These are phyloP conservation scores for Musa beccarii DNA, from an alignment of 176 grass and related monocot species.

Conservation along the genomic window DNA sequence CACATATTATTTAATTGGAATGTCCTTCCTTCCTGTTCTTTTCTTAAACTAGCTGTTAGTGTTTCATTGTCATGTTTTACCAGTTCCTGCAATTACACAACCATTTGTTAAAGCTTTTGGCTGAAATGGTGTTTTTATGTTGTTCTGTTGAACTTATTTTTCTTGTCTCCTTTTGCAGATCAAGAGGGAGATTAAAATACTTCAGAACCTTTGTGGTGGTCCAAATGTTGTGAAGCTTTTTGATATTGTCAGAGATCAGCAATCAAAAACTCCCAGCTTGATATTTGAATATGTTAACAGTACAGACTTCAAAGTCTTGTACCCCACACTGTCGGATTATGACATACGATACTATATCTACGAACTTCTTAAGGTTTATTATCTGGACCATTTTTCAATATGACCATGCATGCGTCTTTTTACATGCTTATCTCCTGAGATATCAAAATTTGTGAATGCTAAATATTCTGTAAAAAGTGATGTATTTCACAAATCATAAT, in stretches of 20 bases:
- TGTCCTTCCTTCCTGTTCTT: too few relatives aligned
- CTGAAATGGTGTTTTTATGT: too few relatives aligned
- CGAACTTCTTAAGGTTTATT: constrained; percentile 60
- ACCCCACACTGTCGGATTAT: constrained; percentile 75
- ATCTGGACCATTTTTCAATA: neutral
- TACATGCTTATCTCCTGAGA: too few relatives aligned
- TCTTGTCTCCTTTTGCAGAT: constrained; percentile 40
- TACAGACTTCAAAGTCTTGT: constrained; percentile 69
- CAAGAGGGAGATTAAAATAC: constrained; percentile 75
- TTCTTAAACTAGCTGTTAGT: too few relatives aligned
- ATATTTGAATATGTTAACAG: constrained; percentile 73
- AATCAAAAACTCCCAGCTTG: constrained; percentile 73
- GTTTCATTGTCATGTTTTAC: too few relatives aligned
- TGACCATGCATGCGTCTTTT: neutral
- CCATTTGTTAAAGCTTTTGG: too few relatives aligned
- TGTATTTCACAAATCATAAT: too few relatives aligned
- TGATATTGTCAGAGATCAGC: constrained; percentile 62
- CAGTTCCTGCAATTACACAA: too few relatives aligned
- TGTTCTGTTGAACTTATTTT: neutral
- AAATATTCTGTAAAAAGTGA: too few relatives aligned
- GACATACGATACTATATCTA: constrained; percentile 79
- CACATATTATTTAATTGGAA: too few relatives aligned
- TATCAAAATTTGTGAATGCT: too few relatives aligned
- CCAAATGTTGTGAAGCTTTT: constrained; percentile 69
- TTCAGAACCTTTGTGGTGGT: constrained; percentile 70